phyloP scores from a whole-genome alignment of 176 grass and related monocot species.

The Eragrostis curvula region DNA sequence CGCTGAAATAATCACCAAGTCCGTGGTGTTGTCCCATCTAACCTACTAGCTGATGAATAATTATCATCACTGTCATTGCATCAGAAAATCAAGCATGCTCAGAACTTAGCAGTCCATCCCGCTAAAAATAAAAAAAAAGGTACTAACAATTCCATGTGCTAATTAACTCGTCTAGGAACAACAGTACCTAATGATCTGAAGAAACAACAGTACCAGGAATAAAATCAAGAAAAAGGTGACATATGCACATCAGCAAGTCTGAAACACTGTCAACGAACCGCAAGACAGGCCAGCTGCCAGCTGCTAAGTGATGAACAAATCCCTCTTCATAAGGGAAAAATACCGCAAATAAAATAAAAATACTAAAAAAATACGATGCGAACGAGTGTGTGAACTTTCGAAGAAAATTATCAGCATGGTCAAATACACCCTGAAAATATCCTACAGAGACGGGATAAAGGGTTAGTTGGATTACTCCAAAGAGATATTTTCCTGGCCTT shows the following conservation, averaged over 20 bases:
- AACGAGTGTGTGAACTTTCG: not conserved
- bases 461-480: not conserved
- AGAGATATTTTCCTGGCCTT: not conserved
- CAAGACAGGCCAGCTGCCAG: not conserved
- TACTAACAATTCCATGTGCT: not conserved
- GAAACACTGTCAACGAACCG: not conserved
- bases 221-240: not conserved
- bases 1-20: not conserved
- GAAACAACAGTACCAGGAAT: not conserved
- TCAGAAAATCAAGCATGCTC: not conserved
- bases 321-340: not conserved
- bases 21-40: not conserved
- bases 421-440: not conserved
- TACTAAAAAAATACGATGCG: too few relatives aligned
- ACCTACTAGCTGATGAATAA: not conserved
- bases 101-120: not conserved
- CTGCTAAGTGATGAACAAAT: not conserved
- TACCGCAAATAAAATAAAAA: too few relatives aligned
- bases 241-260: not conserved
- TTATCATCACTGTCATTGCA: not conserved
- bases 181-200: not conserved
- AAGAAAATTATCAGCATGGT: not conserved
- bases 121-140: not conserved
- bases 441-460: not conserved
- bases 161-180: not conserved